Evolutionary conservation across 1,139 yeast genomes (phyloP).

Genomic region (Meyerozyma guilliermondii): DNA sequence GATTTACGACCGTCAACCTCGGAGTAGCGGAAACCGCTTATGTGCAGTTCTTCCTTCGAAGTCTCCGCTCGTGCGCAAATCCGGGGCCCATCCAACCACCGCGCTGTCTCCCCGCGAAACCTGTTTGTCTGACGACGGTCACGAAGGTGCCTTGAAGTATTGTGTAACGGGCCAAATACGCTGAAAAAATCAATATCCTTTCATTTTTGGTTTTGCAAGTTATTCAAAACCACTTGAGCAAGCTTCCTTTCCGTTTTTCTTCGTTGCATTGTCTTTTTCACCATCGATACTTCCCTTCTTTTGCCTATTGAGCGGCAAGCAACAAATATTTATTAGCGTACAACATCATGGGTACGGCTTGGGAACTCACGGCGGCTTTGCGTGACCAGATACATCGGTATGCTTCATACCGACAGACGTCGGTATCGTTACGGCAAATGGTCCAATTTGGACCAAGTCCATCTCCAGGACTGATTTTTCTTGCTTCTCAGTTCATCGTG

Average conservation of each 20-base stretch:
- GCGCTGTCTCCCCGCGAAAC: too few relatives aligned
- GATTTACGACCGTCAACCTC: neutral
- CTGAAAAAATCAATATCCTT: too few relatives aligned
- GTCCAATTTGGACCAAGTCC: conserved; percentile 87
- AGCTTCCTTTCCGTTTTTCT: too few relatives aligned
- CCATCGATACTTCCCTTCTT: too few relatives aligned
- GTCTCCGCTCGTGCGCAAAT: conserved; percentile 2
- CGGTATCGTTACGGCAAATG: conserved; percentile 82
- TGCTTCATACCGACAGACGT: conserved; percentile 77
- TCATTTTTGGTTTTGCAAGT: too few relatives aligned
- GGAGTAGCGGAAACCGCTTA: neutral
- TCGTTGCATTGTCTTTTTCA: too few relatives aligned
- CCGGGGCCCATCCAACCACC: neutral
- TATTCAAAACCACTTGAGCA: too few relatives aligned
- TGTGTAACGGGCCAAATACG: too few relatives aligned
- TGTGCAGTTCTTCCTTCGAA: neutral
- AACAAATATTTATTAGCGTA: neutral
- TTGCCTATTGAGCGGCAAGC: neutral
- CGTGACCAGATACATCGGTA: conserved; percentile 44
- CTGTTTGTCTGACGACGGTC: too few relatives aligned
- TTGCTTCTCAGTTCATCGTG: conserved; percentile 81
- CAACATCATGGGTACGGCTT: conserved; percentile 35
- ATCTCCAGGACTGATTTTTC: conserved; percentile 69
- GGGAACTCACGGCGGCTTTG: conserved; percentile 40
- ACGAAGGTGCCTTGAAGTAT: too few relatives aligned